phyloP scores from a whole-genome alignment of 768 basidiomycete species.

The Russula virescens region DNA sequence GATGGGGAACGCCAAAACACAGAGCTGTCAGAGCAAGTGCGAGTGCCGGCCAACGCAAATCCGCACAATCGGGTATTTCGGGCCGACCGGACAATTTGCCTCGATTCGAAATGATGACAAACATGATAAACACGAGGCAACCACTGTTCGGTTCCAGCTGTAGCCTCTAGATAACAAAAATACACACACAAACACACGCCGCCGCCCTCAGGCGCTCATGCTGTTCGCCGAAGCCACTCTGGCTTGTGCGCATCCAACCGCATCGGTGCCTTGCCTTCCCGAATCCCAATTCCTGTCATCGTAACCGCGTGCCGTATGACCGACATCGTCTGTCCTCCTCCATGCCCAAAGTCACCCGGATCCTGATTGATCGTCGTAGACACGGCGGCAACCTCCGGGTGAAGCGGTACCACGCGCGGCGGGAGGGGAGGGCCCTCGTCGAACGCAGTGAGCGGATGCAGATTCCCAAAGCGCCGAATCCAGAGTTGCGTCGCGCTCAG shows the following conservation, averaged over 20 bases:
- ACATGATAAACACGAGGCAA: too few relatives aligned
- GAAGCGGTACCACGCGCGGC: conserved; percentile 29
- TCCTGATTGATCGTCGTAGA: conserved; percentile 24
- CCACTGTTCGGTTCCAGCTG: too few relatives aligned
- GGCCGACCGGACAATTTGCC: too few relatives aligned
- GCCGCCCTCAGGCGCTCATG: background rate
- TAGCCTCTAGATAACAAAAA: too few relatives aligned
- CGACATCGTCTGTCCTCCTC: conserved; percentile 15
- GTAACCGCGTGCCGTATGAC: conserved; percentile 21
- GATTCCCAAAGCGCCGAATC: conserved; percentile 48
- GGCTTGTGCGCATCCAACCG: conserved; percentile 24
- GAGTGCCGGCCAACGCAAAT: too few relatives aligned
- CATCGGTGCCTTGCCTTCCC: conserved; percentile 23
- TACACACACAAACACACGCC: too few relatives aligned
- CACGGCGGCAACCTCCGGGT: conserved; percentile 36
- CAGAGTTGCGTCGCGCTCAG: conserved; percentile 51
- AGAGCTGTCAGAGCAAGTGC: too few relatives aligned
- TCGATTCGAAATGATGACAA: too few relatives aligned
- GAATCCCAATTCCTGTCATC: conserved; percentile 18
- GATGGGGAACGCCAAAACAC: too few relatives aligned
- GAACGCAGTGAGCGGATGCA: conserved; percentile 39
- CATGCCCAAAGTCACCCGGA: conserved; percentile 6
- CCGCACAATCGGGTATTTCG: background rate
- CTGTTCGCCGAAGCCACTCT: conserved; percentile 30
- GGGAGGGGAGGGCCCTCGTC: conserved; percentile 39